A percentile compares a stretch with the other conserved stretches of the same genome.
phyloP scores from a whole-genome alignment of 176 grass and related monocot genomes.

The Musa schizocarpa region DNA sequence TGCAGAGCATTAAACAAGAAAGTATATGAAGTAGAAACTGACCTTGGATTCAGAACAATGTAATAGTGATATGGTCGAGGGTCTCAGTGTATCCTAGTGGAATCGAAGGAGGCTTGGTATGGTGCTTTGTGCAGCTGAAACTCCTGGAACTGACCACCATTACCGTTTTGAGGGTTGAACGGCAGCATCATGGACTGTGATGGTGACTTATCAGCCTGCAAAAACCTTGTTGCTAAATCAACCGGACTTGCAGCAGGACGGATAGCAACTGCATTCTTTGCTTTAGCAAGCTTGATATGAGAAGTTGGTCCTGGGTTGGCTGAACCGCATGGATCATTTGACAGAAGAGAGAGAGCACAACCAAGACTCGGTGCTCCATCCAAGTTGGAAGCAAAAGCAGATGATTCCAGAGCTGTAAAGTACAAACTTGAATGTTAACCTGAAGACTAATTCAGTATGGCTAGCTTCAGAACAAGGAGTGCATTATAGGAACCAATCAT shows the following conservation, averaged over 20 bases:
- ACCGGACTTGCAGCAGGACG: neutral
- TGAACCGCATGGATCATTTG: constrained; percentile 32
- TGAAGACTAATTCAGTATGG: too few relatives aligned
- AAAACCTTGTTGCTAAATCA: constrained; percentile 15
- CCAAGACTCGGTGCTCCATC: constrained; percentile 96
- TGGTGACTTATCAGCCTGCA: constrained; percentile 15
- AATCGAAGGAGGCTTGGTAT: constrained; percentile 26
- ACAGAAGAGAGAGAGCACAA: constrained; percentile 98
- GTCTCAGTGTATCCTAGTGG: constrained; percentile 20
- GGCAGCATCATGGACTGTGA: neutral
- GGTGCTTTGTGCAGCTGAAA: constrained; percentile 27
- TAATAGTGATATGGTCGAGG: neutral
- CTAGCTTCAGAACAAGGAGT: neutral
- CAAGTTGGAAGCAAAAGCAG: constrained; percentile 57
- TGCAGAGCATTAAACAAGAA: too few relatives aligned
- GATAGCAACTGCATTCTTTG: constrained; percentile 5
- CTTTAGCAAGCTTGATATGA: constrained; percentile 3
- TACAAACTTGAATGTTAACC: neutral
- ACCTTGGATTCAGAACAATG: too few relatives aligned
- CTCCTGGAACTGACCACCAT: constrained; percentile 27
- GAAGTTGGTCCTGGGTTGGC: constrained; percentile 14
- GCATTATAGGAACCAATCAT: too few relatives aligned
- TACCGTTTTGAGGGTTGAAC: constrained; percentile 15
- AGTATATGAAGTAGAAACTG: too few relatives aligned
- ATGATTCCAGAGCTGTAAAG: constrained; percentile 39